Evolutionary conservation across 2,329 filamentous ascomycete genomes (phyloP).

Genomic region (Colletotrichum truncatum): DNA sequence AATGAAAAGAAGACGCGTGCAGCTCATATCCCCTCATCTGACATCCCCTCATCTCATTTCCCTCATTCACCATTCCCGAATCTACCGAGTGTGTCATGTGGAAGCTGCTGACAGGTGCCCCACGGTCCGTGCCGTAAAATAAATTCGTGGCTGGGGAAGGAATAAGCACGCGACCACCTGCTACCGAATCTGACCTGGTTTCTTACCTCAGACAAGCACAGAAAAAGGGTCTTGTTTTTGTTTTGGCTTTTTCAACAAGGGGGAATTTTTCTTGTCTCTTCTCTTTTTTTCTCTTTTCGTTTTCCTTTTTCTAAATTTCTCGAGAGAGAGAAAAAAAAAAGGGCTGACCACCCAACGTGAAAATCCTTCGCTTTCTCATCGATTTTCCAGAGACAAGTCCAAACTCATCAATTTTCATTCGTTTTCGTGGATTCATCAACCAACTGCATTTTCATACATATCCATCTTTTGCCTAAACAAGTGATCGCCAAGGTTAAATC

Average conservation of each 20-base stretch:
- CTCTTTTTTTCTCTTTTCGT: background rate
- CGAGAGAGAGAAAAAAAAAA: too few relatives aligned
- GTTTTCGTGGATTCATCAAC: too few relatives aligned
- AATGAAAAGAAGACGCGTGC: too few relatives aligned
- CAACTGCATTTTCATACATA: background rate
- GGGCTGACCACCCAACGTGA: too few relatives aligned
- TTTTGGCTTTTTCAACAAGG: background rate
- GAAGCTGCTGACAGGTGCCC: conserved; percentile 4
- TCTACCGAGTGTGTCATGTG: too few relatives aligned
- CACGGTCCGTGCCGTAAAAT: conserved; percentile 1
- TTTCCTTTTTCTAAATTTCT: too few relatives aligned
- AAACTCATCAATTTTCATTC: too few relatives aligned
- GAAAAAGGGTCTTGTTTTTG: background rate
- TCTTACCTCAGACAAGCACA: conserved; percentile 2
- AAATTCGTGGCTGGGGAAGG: background rate
- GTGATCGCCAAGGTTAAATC: background rate
- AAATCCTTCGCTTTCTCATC: too few relatives aligned
- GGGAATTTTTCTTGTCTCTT: background rate
- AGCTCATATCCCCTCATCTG: too few relatives aligned
- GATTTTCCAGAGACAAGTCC: too few relatives aligned
- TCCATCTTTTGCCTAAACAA: background rate
- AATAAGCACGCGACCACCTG: conserved; percentile 16
- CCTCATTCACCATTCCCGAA: too few relatives aligned
- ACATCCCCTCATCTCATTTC: too few relatives aligned
- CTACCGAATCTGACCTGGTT: conserved; percentile 1